phyloP scores from a whole-genome alignment of 148 eudicot species.

The Euryodendron excelsum region DNA sequence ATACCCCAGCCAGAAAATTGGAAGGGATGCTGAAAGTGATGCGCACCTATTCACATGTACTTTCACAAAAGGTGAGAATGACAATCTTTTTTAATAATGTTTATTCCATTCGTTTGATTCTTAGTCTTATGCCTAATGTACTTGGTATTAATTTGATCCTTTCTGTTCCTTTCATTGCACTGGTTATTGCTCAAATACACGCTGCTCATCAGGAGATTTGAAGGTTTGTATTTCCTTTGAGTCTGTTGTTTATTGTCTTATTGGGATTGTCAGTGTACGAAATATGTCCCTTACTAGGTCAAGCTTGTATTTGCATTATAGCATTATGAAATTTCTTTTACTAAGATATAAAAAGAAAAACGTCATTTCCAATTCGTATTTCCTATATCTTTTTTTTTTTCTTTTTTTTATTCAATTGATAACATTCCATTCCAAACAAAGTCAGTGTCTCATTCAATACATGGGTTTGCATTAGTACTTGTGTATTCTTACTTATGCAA shows the following conservation, averaged over 20 bases:
- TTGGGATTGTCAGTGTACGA: not conserved
- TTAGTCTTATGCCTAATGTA: conserved; percentile 3
- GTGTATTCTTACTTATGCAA: not conserved
- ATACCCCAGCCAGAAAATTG: conserved; percentile 76
- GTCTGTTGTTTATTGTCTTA: not conserved
- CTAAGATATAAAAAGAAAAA: not conserved
- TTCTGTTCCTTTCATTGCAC: conserved; percentile 18
- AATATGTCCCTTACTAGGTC: not conserved
- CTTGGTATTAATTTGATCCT: conserved; percentile 28
- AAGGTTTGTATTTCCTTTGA: conserved; percentile 52
- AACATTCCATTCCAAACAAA: not conserved
- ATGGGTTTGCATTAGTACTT: not conserved
- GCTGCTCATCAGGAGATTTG: conserved; percentile 59
- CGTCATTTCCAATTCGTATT: not conserved
- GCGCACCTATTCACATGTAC: conserved; percentile 87
- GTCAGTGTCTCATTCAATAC: not conserved
- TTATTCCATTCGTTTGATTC: conserved; percentile 5
- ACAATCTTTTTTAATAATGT: not conserved
- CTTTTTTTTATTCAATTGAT: not conserved
- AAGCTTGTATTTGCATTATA: not conserved
- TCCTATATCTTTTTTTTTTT: too few relatives aligned
- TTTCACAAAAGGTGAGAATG: conserved; percentile 55
- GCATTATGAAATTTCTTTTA: not conserved
- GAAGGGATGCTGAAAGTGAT: conserved; percentile 69
- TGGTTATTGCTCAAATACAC: conserved; percentile 25